phyloP scores from a whole-genome alignment of 495 filamentous ascomycete genomes.

The Amniculicola lignicola region DNA sequence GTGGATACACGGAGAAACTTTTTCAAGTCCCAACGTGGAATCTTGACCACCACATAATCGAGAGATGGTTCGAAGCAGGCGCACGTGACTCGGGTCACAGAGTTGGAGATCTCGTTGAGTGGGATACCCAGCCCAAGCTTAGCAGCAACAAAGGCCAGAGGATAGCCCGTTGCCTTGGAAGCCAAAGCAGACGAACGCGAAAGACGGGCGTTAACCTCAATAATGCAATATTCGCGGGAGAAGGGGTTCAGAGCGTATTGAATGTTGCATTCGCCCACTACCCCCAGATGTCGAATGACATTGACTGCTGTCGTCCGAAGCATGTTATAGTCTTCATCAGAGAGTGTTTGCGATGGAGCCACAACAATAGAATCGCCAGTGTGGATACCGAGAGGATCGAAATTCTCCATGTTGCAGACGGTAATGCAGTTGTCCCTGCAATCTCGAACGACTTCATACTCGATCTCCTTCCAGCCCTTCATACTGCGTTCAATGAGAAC shows the following conservation, averaged over 20 bases:
- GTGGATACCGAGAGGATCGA: slow-evolving; percentile 93
- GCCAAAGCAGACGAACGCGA: slow-evolving; percentile 94
- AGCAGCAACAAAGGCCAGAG: slow-evolving; percentile 92
- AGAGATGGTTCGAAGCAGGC: slow-evolving; percentile 99
- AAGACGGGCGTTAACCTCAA: slow-evolving; percentile 96
- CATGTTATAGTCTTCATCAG: slow-evolving; percentile 98
- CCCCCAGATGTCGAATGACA: slow-evolving; percentile 91
- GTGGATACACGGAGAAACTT: slow-evolving; percentile 97
- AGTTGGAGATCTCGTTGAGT: slow-evolving; percentile 93
- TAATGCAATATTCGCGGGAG: slow-evolving; percentile 93
- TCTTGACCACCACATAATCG: slow-evolving; percentile 98
- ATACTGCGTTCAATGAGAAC: slow-evolving; percentile 95
- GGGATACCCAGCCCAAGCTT: slow-evolving; percentile 94
- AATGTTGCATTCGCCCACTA: slow-evolving; percentile 97
- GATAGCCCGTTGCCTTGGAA: slow-evolving; percentile 97
- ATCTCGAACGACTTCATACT: slow-evolving; percentile 96
- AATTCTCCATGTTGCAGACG: slow-evolving; percentile 99
- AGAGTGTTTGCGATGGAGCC: slow-evolving; percentile 90
- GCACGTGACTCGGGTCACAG: slow-evolving; percentile 91
- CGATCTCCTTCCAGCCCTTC: slow-evolving; percentile 99
- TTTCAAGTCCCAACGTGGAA: slow-evolving; percentile 97
- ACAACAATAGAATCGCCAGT: slow-evolving; percentile 97
- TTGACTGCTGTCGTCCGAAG: slow-evolving; percentile 93
- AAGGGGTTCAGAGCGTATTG: slow-evolving; percentile 96
- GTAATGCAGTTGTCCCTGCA: slow-evolving; percentile 96